These are phyloP conservation scores for Agrocybe chaxingu DNA, from an alignment of 768 basidiomycete genomes.

Conservation along the genomic window DNA sequence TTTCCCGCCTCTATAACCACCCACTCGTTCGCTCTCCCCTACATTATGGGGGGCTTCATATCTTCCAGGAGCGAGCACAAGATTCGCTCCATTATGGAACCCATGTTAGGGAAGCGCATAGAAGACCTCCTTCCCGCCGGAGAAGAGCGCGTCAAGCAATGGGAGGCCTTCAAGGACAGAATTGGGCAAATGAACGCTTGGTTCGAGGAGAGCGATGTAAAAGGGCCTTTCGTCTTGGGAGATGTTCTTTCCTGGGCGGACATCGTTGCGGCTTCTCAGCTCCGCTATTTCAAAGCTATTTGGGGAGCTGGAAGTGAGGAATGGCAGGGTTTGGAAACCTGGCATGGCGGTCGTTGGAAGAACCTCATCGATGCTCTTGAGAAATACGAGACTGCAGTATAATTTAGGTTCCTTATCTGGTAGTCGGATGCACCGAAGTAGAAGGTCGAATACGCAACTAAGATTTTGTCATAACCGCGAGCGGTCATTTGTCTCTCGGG, in stretches of 20 bases:
- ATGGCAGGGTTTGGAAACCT: slow-evolving; percentile 28
- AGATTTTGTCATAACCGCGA: no score
- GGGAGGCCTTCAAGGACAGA: slow-evolving; percentile 16
- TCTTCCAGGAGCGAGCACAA: no score
- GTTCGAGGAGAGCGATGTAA: slow-evolving; percentile 13
- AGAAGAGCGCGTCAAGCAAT: slow-evolving; percentile 12
- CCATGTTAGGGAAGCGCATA: slow-evolving; percentile 13
- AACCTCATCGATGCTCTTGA: slow-evolving; percentile 17
- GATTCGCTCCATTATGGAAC: no score
- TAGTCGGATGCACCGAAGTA: no score
- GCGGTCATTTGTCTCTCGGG: no score
- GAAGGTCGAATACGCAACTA: no score
- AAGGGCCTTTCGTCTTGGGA: slow-evolving; percentile 26
- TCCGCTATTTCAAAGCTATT: slow-evolving; percentile 22
- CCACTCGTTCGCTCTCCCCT: no score
- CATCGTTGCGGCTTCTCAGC: slow-evolving; percentile 23
- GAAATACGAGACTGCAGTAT: slow-evolving; percentile 11
- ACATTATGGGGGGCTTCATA: no score
- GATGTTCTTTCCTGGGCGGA: slow-evolving; percentile 29
- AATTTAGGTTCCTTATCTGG: no score
- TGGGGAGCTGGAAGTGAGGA: slow-evolving; percentile 28
- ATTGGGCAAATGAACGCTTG: slow-evolving; percentile 16
- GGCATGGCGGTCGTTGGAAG: slow-evolving; percentile 29
- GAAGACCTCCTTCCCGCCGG: slow-evolving; percentile 17
- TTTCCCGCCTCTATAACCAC: no score